phyloP scores from a whole-genome alignment of 805 yeast genomes.

The Candida insectalens region DNA sequence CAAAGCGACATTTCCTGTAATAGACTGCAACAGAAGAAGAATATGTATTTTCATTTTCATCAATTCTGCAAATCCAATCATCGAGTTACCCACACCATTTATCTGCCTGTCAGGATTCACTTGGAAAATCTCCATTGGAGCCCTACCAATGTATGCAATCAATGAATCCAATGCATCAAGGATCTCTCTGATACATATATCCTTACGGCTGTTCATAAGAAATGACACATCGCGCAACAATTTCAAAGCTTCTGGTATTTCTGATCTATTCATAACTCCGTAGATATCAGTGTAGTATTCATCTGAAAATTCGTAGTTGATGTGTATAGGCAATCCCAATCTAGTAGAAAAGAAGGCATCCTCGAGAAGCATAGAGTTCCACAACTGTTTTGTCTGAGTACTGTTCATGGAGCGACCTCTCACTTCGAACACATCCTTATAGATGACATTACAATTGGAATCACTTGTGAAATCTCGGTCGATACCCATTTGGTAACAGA shows the following conservation, averaged over 20 bases:
- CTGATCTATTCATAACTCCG: no score
- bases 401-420: not conserved
- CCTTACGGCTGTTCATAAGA: not conserved
- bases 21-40: no score
- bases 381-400: constrained; percentile 4
- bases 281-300: no score
- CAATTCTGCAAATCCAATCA: no score
- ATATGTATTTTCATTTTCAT: no score
- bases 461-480: constrained; percentile 3
- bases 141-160: no score
- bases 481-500: constrained; percentile 4
- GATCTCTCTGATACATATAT: not conserved
- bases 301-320: constrained; percentile 8
- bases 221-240: not conserved
- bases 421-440: not conserved
- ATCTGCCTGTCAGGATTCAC: no score
- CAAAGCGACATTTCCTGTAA: no score
- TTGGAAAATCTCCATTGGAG: no score
- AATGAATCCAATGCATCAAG: no score
- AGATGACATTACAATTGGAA: not conserved
- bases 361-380: constrained; percentile 9
- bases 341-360: constrained; percentile 8
- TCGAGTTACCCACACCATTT: no score
- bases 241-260: no score
- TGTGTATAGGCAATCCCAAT: constrained; percentile 6